These are phyloP conservation scores for Macrolepiota fuliginosa DNA, from an alignment of 768 basidiomycete species.

Conservation along the genomic window DNA sequence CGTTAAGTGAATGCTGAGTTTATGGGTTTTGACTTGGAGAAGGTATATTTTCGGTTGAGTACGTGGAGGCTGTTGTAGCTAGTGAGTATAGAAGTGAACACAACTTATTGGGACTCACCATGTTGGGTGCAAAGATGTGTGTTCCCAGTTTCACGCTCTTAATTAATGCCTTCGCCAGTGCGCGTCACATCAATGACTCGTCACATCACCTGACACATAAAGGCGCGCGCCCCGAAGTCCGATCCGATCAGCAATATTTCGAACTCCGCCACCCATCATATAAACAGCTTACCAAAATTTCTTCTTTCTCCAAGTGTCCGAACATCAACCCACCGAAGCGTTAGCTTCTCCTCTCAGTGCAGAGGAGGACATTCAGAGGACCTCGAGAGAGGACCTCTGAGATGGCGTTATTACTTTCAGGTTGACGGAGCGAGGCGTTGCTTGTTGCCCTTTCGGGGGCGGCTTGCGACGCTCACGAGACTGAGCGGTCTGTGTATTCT, in stretches of 20 bases:
- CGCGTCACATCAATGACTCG: neutral
- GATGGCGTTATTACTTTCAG: constrained; percentile 61
- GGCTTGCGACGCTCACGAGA: constrained; percentile 39
- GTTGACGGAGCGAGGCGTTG: constrained; percentile 78
- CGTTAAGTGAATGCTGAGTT: constrained; percentile 61
- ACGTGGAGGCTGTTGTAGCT: constrained; percentile 44
- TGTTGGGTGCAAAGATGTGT: neutral
- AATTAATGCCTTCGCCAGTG: neutral
- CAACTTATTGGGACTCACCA: neutral
- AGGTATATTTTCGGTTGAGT: constrained; percentile 62
- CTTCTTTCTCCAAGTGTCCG: constrained; percentile 55
- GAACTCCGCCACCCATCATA: constrained; percentile 26
- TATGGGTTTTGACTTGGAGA: constrained; percentile 72
- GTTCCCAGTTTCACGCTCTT: neutral
- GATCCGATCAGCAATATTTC: constrained; percentile 14
- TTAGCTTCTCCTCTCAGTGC: constrained; percentile 31
- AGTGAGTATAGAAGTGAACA: neutral
- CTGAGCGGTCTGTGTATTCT: constrained; percentile 33
- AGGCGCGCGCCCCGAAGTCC: neutral
- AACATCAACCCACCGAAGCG: constrained; percentile 61
- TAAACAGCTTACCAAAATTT: constrained; percentile 24
- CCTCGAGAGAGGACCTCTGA: constrained; percentile 5
- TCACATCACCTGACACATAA: constrained; percentile 10
- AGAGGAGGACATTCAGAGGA: constrained; percentile 2
- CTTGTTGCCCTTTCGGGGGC: constrained; percentile 18